Base-by-base conservation (phyloP, 257 asterid genomes). In the Solanum arcanum region DNA sequence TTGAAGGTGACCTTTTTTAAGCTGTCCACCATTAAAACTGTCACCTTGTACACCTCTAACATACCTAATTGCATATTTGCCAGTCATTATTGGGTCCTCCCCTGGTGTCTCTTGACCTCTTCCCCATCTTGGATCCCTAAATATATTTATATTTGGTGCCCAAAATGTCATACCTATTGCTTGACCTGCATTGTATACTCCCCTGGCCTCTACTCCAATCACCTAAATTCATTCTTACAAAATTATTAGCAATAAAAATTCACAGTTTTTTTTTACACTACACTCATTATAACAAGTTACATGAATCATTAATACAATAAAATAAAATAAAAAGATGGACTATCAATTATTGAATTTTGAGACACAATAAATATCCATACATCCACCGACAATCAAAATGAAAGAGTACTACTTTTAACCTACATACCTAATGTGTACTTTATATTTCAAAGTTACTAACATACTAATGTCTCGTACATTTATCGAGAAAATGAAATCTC, bases 31-130 rank as follows among this genome's bases (percentile, higher is more conserved):
- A 33, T 89, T 76, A 73, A 87, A 90, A 59, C 80, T 91, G 73
- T 94, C 95, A 12, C 98, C 98, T 86, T 95, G 98, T 9, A 95
- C 25, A 14, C 98, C 98, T 86, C 96, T 90, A 64, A 95, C 98
- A 37, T 89, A 94, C 21, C 97, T 90, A 56, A 90, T 93, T 2
- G 98, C 94, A 35, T 95, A 95, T 44, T 87, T 92, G 2, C 93
- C 91, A 2, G 90, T 92, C 6, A 92, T 92, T 89, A 69, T 25
- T 68, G 98, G 98, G 83, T 94, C 97, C 78, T 95, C 98, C 23
- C 98, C 98, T 23, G 98, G 96, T 68, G 98, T 96, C 90, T 96
- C 98, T 83, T 94, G 98, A 12, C 98, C 98, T 77, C 98, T 90
- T 0, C 98, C 98, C 98, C 97, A 95, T 88, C 98, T 90, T 25